These are phyloP conservation scores for Neoarthrinium moseri DNA, from an alignment of 2,329 filamentous ascomycete genomes.

Conservation along the genomic window DNA sequence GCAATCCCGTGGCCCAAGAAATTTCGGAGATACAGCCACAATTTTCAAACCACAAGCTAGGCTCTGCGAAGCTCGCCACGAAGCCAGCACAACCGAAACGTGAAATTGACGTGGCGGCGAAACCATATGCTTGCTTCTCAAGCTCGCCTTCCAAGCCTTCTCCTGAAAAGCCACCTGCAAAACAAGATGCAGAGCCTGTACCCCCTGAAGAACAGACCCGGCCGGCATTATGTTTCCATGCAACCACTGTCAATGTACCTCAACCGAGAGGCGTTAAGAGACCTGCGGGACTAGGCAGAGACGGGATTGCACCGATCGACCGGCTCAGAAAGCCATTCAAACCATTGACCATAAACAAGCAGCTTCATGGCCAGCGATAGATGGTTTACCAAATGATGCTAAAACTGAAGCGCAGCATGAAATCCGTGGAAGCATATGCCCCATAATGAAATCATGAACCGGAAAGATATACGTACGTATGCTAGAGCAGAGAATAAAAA, in stretches of 20 bases:
- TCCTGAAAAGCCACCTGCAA: conserved; percentile 13
- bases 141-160: conserved; percentile 46
- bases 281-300: conserved; percentile 39
- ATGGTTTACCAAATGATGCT: too few species aligned
- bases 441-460: too few species aligned
- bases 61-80: conserved; percentile 31
- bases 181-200: conserved; percentile 23
- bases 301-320: conserved; percentile 47
- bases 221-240: conserved; percentile 47
- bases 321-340: conserved; percentile 56
- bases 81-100: conserved; percentile 32
- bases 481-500: too few species aligned
- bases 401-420: too few species aligned
- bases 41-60: conserved; percentile 38
- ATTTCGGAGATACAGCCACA: conserved; percentile 27
- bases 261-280: conserved; percentile 37
- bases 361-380: too few species aligned
- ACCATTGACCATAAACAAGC: conserved; percentile 53
- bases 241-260: conserved; percentile 46
- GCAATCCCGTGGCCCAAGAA: conserved; percentile 6
- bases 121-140: conserved; percentile 56
- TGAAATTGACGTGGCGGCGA: conserved; percentile 17
- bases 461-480: too few species aligned
- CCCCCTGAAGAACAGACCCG: conserved; percentile 32
- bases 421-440: too few species aligned